Base-by-base conservation (phyloP, 2,329 filamentous ascomycete genomes). In the Aspergillus carbonarius region DNA sequence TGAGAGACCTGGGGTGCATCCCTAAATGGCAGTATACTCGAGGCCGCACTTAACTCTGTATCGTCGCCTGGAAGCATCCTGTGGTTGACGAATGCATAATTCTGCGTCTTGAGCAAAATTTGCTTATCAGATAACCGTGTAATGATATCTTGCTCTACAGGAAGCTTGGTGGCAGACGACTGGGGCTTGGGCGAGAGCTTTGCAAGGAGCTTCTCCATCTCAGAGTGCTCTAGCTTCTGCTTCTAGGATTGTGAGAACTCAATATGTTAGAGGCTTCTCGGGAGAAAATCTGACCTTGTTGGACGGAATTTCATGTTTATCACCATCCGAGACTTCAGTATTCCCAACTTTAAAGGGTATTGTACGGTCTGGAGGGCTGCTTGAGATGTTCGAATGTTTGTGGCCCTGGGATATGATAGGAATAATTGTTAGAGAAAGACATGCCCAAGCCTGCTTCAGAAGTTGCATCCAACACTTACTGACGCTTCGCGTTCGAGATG, bases 101-200 rank as follows among this genome's bases (percentile, higher is more conserved):
- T 83, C 69, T 89, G 85, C 72, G 85, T 82, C 52, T 79, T 80
- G 51, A 88, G 74, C n/a, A 81, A 72, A 44, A 79, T 78, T 68
- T 88, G 85, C 68, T 92, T 88, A 72, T 92, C 87, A n/a, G 85
- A 85, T 49, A 93, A 81, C 70, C 88, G 89, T 57, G 88, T 85
- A 63, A 92, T 79, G 53, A 92, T 66, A 12, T 70, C 69, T 46
- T 69, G 60, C 30, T 67, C 66, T 12, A 58, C 54, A 25, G 59
- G 51, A 35, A 60, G 30, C 39, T 65, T 63, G 35, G 30, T 49
- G 34, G 52, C 55, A 44, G 63, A 59, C 15, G 59, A 46, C 25
- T 67, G 65, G 34, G 73, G 66, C 60, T 75, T 74, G 32, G 77
- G 73, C 18, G 76, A 73, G 39, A 79, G 68, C 39, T 74, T 78